Evolutionary conservation across 208 protist genomes (phyloP).

Genomic region (Trypanosoma mega): DNA sequence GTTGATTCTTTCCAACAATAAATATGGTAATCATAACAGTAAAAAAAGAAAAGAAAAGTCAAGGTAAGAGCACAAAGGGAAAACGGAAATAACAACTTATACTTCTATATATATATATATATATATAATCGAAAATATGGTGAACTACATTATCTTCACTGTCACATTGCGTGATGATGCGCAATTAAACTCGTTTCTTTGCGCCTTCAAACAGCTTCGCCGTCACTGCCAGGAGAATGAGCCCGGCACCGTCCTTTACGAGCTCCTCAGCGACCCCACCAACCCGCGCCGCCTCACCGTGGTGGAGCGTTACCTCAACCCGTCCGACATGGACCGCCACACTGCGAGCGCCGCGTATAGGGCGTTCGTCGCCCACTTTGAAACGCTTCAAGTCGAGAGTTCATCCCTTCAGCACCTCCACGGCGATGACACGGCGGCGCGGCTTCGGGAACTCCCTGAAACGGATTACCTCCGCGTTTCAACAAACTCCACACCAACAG

Average conservation of each 20-base stretch:
- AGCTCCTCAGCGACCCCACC: constrained; percentile 39
- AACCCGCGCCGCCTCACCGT: constrained; percentile 39
- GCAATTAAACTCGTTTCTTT: constrained; percentile 41
- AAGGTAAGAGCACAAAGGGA: not conserved
- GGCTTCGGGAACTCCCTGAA: constrained; percentile 9
- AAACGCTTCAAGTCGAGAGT: constrained; percentile 29
- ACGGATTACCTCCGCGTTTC: constrained; percentile 8
- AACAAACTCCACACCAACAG: constrained; percentile 18
- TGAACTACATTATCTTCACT: constrained; percentile 41
- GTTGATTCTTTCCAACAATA: constrained; percentile 11
- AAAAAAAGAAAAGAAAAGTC: constrained; percentile 18
- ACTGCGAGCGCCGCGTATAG: not conserved
- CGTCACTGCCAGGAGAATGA: constrained; percentile 40
- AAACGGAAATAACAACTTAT: not conserved
- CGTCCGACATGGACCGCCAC: constrained; percentile 27
- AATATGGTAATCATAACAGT: not conserved
- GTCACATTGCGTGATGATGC: constrained; percentile 37
- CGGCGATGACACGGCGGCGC: constrained; percentile 16
- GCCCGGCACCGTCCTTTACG: constrained; percentile 68
- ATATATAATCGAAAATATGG: not conserved
- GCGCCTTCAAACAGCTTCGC: constrained; percentile 41
- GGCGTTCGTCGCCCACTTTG: constrained; percentile 32
- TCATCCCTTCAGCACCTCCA: constrained; percentile 27
- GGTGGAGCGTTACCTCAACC: constrained; percentile 57
- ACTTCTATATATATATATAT: constrained; percentile 7